Evolutionary conservation across 352 stramenopile species (phyloP).

Genomic region (Stephanocyclus meneghinianus): DNA sequence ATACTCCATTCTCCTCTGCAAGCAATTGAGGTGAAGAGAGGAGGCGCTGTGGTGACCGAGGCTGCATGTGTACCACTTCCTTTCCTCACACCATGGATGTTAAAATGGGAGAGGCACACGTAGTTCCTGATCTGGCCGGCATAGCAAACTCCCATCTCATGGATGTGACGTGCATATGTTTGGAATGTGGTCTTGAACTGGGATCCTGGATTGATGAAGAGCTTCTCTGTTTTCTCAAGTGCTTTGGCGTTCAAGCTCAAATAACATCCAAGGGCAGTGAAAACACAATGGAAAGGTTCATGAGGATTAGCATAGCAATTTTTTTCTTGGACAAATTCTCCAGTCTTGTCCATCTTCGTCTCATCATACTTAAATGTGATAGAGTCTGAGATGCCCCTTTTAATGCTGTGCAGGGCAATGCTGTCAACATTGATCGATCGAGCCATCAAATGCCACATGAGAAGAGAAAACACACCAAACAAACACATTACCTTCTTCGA

Average conservation of each 20-base stretch:
- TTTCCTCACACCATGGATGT: not conserved
- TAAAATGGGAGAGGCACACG: constrained; percentile 3
- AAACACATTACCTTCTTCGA: too few species aligned
- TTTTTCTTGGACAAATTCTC: too few species aligned
- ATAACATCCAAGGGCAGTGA: not conserved
- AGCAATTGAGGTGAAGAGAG: constrained; percentile 2
- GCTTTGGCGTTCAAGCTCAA: not conserved
- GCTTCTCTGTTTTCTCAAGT: constrained; percentile 1
- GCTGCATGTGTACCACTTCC: not conserved
- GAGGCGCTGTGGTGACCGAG: not conserved
- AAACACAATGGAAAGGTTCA: too few species aligned
- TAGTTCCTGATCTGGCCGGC: not conserved
- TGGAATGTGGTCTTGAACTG: not conserved
- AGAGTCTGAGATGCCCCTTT: too few species aligned
- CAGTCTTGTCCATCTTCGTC: too few species aligned
- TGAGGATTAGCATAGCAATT: too few species aligned
- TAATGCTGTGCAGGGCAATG: too few species aligned
- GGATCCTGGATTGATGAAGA: not conserved
- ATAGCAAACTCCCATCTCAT: not conserved
- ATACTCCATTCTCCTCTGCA: not conserved
- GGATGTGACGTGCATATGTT: not conserved
- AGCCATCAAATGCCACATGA: too few species aligned
- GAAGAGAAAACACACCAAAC: too few species aligned
- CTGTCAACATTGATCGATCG: too few species aligned
- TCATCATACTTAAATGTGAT: too few species aligned